Evolutionary conservation across 495 filamentous ascomycete genomes (phyloP).

Genomic region (Barbatosphaeria neglecta): DNA sequence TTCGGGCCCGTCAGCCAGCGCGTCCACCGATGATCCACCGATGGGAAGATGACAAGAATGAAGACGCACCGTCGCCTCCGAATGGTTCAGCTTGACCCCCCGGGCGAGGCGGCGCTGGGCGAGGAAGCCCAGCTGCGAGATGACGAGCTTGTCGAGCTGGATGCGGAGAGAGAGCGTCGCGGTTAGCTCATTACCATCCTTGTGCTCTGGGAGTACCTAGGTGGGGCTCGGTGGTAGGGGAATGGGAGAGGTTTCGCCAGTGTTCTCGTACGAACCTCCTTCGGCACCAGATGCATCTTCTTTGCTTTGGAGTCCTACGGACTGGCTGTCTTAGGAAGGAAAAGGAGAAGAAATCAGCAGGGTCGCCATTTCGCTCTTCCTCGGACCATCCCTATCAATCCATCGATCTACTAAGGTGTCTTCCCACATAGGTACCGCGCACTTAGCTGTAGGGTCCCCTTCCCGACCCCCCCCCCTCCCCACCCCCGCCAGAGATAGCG

Average conservation of each 20-base stretch:
- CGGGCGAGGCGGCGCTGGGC: slow-evolving; percentile 84
- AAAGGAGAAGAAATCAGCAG: too few species aligned
- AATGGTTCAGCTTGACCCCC: slow-evolving; percentile 81
- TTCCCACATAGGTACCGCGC: too few species aligned
- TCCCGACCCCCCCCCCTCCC: too few species aligned
- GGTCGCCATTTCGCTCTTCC: too few species aligned
- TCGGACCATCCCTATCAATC: too few species aligned
- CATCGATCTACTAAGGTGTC: too few species aligned
- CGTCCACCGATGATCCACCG: background rate
- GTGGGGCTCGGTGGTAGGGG: too few species aligned
- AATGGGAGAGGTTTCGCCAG: slow-evolving; percentile 2
- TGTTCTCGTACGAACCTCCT: slow-evolving; percentile 50
- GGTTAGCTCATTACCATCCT: too few species aligned
- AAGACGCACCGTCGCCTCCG: slow-evolving; percentile 69
- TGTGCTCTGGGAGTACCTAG: too few species aligned
- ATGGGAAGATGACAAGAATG: background rate
- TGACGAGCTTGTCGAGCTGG: slow-evolving; percentile 91
- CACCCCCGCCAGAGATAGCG: too few species aligned
- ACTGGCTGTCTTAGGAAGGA: too few species aligned
- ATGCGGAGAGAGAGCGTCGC: background rate
- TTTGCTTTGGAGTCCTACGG: background rate
- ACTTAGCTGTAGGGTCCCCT: too few species aligned
- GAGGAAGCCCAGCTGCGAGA: slow-evolving; percentile 78
- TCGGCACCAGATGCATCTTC: slow-evolving; percentile 76
- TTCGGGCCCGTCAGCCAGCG: background rate